Evolutionary conservation across 176 grass and related monocot species (phyloP), one percentile per base, ranked within the genome.

Genomic region (Oryza australiensis): DNA sequence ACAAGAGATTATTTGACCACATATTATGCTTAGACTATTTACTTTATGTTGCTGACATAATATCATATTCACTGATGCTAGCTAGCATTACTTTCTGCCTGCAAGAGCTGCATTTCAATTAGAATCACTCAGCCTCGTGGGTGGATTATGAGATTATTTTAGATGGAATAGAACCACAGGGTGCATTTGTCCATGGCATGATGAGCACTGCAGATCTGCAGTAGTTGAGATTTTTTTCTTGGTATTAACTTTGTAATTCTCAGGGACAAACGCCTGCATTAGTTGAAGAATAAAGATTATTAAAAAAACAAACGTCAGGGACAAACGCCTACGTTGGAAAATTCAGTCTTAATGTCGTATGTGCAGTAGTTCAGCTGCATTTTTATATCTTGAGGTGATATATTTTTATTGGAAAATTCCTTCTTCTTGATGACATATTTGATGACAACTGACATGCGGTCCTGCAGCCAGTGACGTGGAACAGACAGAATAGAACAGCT

Each of bases 171-270:
- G 22, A 77, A 34, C 34, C 49, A 8, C 70, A 16, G 1, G 12
- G 37, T 38, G 12, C 32, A 64, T 2, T 7, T 18, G 28, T 53
- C 42, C 45, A 35, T 24, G 48, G 43, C 68, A 59, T 74, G 70
- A 48, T 79, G 76, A 80, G 27, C 29, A 23, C 45, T 59, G 70
- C 62, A 34, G 46, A 88, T 88, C 70, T 74, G 68, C 46, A 84
- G 87, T 88, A 18, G 87, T 84, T 88, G 81, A 9, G 69, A 80
- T 74, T 11, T 74, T 11, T 74, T 60, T 69, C 29, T 59, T 42
- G 53, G 68, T 10, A 45, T 5, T 42, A 67, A 7, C n/a, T 85
- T 48, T 82, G 33, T 62, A 64, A 26, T n/a, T 77, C 24, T 65
- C 67, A 51, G 15, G 37, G 30, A 5, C 23, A 22, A 62, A 26